These are phyloP conservation scores for Teratosphaeria zuluensis DNA, from an alignment of 2,329 filamentous ascomycete genomes.

Conservation along the genomic window DNA sequence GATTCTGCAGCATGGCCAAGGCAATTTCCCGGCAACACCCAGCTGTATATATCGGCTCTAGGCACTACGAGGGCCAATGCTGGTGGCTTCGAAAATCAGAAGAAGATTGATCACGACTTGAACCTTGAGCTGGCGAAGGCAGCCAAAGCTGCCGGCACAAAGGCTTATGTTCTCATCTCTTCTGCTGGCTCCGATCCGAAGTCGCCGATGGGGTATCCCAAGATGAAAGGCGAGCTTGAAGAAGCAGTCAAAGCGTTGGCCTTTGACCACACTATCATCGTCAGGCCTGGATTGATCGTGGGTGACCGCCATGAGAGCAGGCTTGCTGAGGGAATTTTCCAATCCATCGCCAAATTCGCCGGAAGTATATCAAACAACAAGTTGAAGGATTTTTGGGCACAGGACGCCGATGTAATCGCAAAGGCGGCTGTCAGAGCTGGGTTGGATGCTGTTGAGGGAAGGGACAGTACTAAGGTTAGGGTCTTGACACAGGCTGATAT, in stretches of 20 bases:
- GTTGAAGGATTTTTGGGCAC: constrained; percentile 57
- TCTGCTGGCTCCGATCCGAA: constrained; percentile 43
- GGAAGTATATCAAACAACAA: constrained; percentile 42
- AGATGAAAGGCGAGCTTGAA: constrained; percentile 81
- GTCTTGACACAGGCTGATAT: constrained; percentile 53
- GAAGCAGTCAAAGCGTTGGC: constrained; percentile 60
- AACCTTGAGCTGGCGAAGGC: constrained; percentile 69
- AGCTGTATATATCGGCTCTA: constrained; percentile 64
- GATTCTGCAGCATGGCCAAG: constrained; percentile 62
- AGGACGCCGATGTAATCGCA: constrained; percentile 65
- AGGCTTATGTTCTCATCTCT: constrained; percentile 70
- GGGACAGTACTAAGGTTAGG: constrained; percentile 52
- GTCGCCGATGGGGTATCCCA: constrained; percentile 45
- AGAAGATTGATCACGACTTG: constrained; percentile 79
- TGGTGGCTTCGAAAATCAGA: constrained; percentile 68
- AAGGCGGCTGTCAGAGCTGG: constrained; percentile 55
- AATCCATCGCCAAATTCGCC: constrained; percentile 46
- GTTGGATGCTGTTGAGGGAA: constrained; percentile 41
- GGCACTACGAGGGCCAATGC: constrained; percentile 70
- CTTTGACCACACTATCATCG: constrained; percentile 69
- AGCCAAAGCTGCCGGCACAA: constrained; percentile 61
- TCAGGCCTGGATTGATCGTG: constrained; percentile 65
- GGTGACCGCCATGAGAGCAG: constrained; percentile 51
- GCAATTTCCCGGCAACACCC: constrained; percentile 49
- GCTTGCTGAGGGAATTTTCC: constrained; percentile 47